A percentile compares a stretch with the other conserved stretches of the same genome.
These are phyloP conservation scores for Arabidopsis arenosa DNA, from an alignment of 345 rosid species.

Conservation along the genomic window DNA sequence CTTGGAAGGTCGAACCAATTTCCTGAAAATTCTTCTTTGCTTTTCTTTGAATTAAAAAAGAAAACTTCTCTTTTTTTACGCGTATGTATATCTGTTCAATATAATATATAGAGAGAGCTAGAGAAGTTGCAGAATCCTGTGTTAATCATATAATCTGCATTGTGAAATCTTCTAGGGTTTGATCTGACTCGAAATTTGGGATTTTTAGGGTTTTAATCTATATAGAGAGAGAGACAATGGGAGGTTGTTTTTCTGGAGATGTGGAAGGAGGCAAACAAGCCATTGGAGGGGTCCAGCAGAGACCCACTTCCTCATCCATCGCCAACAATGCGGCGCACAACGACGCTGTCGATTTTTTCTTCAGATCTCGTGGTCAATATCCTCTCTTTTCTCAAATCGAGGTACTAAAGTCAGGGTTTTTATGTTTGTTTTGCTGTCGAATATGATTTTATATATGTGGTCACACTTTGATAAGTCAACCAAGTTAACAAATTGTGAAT, in stretches of 20 bases:
- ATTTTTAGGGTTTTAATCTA: background rate
- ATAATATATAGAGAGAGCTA: background rate
- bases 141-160: background rate
- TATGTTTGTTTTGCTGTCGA: background rate
- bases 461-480: background rate
- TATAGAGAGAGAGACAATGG: slow-evolving; percentile 48
- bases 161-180: background rate
- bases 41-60: background rate
- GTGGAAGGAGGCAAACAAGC: slow-evolving; percentile 77
- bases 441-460: background rate
- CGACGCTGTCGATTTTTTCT: slow-evolving; percentile 81
- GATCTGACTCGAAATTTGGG: background rate
- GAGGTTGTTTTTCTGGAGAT: slow-evolving; percentile 65
- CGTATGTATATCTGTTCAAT: background rate
- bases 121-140: background rate
- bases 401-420: slow-evolving; percentile 46
- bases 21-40: background rate
- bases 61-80: background rate
- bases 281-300: slow-evolving; percentile 61
- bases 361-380: slow-evolving; percentile 57
- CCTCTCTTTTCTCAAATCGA: slow-evolving; percentile 70
- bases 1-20: background rate
- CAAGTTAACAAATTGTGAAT: background rate
- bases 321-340: slow-evolving; percentile 47
- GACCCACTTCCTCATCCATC: slow-evolving; percentile 31